Conservation (phyloP, 257 asterid genomes). For the Solanum raphanifolium region DNA sequence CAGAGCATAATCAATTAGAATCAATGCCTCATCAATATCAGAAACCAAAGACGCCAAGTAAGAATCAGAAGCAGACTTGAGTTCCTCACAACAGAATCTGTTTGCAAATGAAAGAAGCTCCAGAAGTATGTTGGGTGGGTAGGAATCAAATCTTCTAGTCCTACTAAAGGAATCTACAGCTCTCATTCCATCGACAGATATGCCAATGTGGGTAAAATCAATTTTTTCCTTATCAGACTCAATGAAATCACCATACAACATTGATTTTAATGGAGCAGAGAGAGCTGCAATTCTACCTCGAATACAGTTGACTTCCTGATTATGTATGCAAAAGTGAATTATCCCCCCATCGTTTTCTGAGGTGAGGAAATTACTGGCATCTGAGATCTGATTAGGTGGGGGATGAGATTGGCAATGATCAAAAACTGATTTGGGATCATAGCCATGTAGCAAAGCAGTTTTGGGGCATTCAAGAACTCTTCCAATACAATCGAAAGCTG, state of each 20-base stretch:
- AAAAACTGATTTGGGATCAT: slow-evolving; percentile 29
- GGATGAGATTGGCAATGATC: slow-evolving; percentile 25
- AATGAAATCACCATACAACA: slow-evolving; percentile 34
- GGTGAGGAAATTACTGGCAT: not conserved
- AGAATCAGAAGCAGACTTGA: slow-evolving; percentile 36
- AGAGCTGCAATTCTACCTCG: slow-evolving; percentile 42
- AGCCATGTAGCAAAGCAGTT: slow-evolving; percentile 27
- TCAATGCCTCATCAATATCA: slow-evolving; percentile 31
- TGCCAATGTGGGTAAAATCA: slow-evolving; percentile 34
- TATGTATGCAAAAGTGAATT: slow-evolving; percentile 27
- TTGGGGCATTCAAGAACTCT: slow-evolving; percentile 40
- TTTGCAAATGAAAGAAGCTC: slow-evolving; percentile 39
- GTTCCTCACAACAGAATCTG: slow-evolving; percentile 40
- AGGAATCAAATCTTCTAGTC: slow-evolving; percentile 19
- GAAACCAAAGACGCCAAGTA: slow-evolving; percentile 31
- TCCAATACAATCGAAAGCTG: slow-evolving; percentile 44
- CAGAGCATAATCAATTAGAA: slow-evolving; percentile 37
- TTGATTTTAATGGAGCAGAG: slow-evolving; percentile 29
- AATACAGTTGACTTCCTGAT: slow-evolving; percentile 20
- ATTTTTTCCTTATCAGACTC: slow-evolving; percentile 27
- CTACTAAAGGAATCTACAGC: slow-evolving; percentile 26
- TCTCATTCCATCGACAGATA: slow-evolving; percentile 32
- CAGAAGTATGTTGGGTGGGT: slow-evolving; percentile 20
- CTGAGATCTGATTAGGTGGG: not conserved
- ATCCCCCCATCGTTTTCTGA: slow-evolving; percentile 13